phyloP scores from a whole-genome alignment of 257 asterid genomes.

The Verbena officinalis region DNA sequence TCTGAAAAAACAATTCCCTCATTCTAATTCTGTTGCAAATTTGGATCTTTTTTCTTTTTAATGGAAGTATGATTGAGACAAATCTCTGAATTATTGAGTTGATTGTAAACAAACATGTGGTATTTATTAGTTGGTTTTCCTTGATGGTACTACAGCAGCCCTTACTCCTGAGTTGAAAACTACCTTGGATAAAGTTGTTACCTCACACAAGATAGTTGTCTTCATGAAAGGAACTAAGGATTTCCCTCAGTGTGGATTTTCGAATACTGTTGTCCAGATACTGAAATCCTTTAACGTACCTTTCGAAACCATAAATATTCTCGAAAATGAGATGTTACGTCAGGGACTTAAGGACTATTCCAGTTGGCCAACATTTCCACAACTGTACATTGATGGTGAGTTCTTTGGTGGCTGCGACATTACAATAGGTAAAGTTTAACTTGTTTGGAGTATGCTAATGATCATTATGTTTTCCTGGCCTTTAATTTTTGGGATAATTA shows the following conservation, averaged over 20 bases:
- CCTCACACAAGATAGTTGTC: conserved; percentile 69
- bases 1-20: too few species aligned
- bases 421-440: conserved; percentile 51
- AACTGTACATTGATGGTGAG: conserved; percentile 84
- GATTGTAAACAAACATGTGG: conserved; percentile 6
- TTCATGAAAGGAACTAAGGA: conserved; percentile 96
- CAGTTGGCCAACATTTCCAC: conserved; percentile 95
- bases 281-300: conserved; percentile 67
- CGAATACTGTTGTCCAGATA: conserved; percentile 84
- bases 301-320: conserved; percentile 74
- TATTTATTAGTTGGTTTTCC: neutral
- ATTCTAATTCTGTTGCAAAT: too few species aligned
- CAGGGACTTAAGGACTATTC: conserved; percentile 91
- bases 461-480: too few species aligned
- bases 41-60: too few species aligned
- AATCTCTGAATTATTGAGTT: neutral
- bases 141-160: conserved; percentile 47
- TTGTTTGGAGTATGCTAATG: too few species aligned
- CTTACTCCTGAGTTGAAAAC: conserved; percentile 72
- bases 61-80: neutral
- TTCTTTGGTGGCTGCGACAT: conserved; percentile 97
- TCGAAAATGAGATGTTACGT: conserved; percentile 77
- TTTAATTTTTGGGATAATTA: too few species aligned
- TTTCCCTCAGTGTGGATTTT: conserved; percentile 93
- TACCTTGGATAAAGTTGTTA: conserved; percentile 78